Percentiles rank a stretch among this genome's conserved stretches.
Conservation (phyloP, 1,284 basidiomycete species). For the Coniferiporia sulphurascens region DNA sequence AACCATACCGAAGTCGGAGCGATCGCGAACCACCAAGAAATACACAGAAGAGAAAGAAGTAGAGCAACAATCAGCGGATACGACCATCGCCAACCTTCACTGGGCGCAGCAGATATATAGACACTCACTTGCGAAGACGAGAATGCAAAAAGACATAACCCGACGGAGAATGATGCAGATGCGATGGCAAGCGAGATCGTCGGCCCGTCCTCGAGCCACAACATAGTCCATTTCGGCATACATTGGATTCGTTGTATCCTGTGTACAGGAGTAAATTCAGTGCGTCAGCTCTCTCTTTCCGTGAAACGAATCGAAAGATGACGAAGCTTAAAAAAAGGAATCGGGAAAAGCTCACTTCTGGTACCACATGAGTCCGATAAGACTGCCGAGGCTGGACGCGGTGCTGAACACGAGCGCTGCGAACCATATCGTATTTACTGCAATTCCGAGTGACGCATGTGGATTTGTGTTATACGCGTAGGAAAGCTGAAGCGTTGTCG, state of each 20-base stretch:
- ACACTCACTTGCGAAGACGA: neutral
- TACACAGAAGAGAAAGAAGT: neutral
- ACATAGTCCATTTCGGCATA: neutral
- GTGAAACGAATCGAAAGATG: no score
- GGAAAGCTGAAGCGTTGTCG: slow-evolving; percentile 20
- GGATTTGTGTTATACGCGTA: neutral
- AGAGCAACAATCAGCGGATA: neutral
- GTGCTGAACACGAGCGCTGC: slow-evolving; percentile 26
- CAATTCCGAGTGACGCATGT: neutral
- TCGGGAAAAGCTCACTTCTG: neutral
- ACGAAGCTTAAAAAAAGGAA: neutral
- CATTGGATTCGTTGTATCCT: neutral
- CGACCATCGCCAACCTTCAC: no score
- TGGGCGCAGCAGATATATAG: no score
- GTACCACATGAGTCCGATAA: slow-evolving; percentile 13
- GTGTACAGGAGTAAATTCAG: no score
- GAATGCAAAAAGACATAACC: neutral
- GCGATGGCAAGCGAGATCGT: neutral
- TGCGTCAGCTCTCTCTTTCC: no score
- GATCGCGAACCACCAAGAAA: neutral
- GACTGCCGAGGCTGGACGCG: slow-evolving; percentile 24
- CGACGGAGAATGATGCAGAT: neutral
- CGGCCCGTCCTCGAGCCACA: neutral
- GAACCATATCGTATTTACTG: slow-evolving; percentile 25
- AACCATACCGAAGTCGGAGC: neutral